Percentiles rank a stretch among this genome's conserved stretches.
Conservation (phyloP, 129 eudicot species). For the Saposhnikovia divaricata region DNA sequence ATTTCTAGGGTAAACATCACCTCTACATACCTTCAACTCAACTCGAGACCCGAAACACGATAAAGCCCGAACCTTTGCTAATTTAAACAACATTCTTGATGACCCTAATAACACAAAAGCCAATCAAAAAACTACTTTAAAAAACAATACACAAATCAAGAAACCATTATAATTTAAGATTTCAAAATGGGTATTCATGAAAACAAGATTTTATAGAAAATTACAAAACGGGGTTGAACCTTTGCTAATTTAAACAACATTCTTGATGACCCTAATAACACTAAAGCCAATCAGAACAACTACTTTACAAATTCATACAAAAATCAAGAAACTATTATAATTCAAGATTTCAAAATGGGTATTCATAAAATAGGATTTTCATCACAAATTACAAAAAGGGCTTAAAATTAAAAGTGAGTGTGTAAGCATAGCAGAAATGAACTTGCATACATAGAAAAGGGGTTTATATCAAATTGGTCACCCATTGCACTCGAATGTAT, state of each 20-base stretch:
- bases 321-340: not conserved
- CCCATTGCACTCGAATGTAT: no score
- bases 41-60: not conserved
- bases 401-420: no score
- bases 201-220: not conserved
- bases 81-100: conserved; percentile 25
- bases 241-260: conserved; percentile 27
- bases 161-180: not conserved
- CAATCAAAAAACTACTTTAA: not conserved
- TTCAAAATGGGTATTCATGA: conserved; percentile 3
- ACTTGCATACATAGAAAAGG: not conserved
- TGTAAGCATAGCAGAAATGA: not conserved
- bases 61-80: conserved; percentile 12
- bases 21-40: conserved; percentile 1
- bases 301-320: not conserved
- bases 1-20: conserved; percentile 2
- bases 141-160: not conserved
- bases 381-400: not conserved
- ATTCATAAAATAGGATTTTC: not conserved
- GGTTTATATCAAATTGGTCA: no score
- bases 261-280: conserved; percentile 7
- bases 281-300: not conserved
- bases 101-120: conserved; percentile 7
- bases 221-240: not conserved
- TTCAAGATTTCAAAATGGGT: not conserved